Base-by-base conservation (phyloP, 257 asterid species). In the Salvia hispanica region DNA sequence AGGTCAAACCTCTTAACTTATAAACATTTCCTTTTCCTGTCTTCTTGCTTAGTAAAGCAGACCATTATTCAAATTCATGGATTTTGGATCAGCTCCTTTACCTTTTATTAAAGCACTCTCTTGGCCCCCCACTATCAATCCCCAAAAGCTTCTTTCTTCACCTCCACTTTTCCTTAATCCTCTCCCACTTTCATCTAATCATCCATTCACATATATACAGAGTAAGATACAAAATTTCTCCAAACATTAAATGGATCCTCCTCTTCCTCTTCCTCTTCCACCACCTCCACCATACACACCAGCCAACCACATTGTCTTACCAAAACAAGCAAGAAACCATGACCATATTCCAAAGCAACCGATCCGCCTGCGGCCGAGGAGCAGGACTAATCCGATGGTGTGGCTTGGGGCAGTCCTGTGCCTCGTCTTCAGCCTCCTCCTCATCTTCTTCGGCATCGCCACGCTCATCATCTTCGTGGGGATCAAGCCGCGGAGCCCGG, bases 331-430 rank as follows among this genome's bases (percentile, higher is more conserved):
- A 45, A 73, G 14, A 64, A 68, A 75, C 50, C 21, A 18, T 18
- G 77, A 77, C 37, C 82, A 60, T 61, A 66, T 14, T 44, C 36
- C 75, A 70, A 85, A 89, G 21, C 70, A 80, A 18, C 82, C 86
- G 3, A 84, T 84, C 54, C 88, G 86, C 56, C 69, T 71, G 36
- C 58, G 56, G 43, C 86, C 83, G n/a, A 71, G 76, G 56, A 18
- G 21, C 1, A 56, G 76, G 58, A 92, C 98, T 7, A 89, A 84
- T 56, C 93, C 90, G 0, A 11, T 80, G 6, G 69, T 88, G 54
- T 92, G 98, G 98, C 79, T 65, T 37, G 68, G 74, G 9, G 95
- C 96, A 51, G 68, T 86, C 74, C 15, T 84, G 5, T 90, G 97
- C 64, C 61, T 90, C 80, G 18, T 90, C 13, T 86, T 92, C 13